Conservation (phyloP, 2,329 filamentous ascomycete species). For the Cladosporium velox region DNA sequence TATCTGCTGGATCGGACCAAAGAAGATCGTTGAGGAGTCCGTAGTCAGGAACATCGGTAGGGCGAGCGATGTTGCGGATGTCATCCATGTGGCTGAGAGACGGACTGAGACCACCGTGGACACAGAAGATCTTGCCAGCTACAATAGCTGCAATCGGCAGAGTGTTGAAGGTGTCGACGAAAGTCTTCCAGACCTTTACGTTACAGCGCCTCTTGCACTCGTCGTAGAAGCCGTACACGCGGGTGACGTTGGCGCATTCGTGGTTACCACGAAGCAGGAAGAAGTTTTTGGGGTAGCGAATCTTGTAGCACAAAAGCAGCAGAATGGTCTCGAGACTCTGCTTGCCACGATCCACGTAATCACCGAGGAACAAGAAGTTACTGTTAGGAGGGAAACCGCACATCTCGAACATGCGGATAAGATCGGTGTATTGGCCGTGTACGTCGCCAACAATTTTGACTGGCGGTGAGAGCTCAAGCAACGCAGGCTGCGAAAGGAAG, state of each 20-base stretch:
- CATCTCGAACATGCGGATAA: conserved; percentile 98
- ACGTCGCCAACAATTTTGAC: conserved; percentile 98
- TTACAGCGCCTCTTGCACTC: conserved; percentile 96
- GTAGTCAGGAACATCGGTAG: conserved; percentile 96
- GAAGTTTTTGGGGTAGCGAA: conserved; percentile 97
- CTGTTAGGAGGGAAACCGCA: conserved; percentile 90
- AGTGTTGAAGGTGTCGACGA: conserved; percentile 94
- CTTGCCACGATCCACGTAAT: conserved; percentile 96
- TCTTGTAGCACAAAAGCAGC: conserved; percentile 90
- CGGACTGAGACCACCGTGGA: conserved; percentile 91
- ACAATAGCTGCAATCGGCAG: conserved; percentile 96
- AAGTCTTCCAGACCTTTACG: conserved; percentile 97
- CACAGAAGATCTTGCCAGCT: conserved; percentile 95
- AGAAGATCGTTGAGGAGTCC: conserved; percentile 91
- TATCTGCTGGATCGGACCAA: conserved; percentile 97
- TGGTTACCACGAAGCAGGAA: conserved; percentile 93
- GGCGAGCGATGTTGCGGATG: conserved; percentile 91
- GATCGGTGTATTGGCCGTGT: conserved; percentile 92
- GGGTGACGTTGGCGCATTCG: conserved; percentile 93
- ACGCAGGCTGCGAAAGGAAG: conserved; percentile 85
- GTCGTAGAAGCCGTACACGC: conserved; percentile 97
- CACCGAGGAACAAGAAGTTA: conserved; percentile 92
- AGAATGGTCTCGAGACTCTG: conserved; percentile 94
- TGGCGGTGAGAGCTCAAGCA: conserved; percentile 87
- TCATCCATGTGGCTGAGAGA: conserved; percentile 96